A percentile compares a stretch with the other conserved stretches of the same genome.
These are phyloP conservation scores for Sugiyamaella sp. DNA, from an alignment of 1,139 yeast species.

Conservation along the genomic window DNA sequence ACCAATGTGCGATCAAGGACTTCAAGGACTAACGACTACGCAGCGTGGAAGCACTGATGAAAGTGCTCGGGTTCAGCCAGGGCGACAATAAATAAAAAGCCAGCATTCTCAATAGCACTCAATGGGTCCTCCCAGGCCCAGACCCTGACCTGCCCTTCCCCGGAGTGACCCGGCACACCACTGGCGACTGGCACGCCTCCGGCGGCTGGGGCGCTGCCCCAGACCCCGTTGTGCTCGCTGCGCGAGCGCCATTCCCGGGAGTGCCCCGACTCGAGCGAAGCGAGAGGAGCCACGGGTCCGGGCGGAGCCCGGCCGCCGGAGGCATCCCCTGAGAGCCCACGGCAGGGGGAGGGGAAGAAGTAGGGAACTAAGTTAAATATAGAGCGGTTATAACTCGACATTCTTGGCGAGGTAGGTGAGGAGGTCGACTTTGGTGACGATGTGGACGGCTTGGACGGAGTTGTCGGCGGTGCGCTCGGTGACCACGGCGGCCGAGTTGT, in stretches of 20 bases:
- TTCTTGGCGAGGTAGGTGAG: slow-evolving; percentile 60
- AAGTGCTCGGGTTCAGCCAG: slow-evolving; percentile 19
- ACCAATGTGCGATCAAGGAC: not conserved
- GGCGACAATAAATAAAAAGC: slow-evolving; percentile 2
- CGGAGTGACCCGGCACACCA: no score
- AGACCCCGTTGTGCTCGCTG: not conserved
- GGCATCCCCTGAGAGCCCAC: no score
- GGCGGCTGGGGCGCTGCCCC: not conserved
- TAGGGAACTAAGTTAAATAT: no score
- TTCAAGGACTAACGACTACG: not conserved
- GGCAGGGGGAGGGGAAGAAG: no score
- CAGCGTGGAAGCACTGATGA: slow-evolving; percentile 20
- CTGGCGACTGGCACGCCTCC: no score
- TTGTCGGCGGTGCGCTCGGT: slow-evolving; percentile 54
- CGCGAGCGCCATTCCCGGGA: not conserved
- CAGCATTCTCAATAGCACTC: no score
- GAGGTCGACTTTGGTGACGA: slow-evolving; percentile 86
- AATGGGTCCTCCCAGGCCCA: no score
- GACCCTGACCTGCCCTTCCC: no score
- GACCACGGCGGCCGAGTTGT: slow-evolving; percentile 82
- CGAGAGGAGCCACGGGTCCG: not conserved
- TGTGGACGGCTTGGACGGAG: slow-evolving; percentile 69
- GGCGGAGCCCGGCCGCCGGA: slow-evolving; percentile 4
- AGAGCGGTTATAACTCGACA: slow-evolving; percentile 5
- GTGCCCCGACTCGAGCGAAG: not conserved